Percentiles rank a stretch among this genome's conserved stretches.
Conservation (phyloP, 2,329 filamentous ascomycete species). For the Fusarium sp. region DNA sequence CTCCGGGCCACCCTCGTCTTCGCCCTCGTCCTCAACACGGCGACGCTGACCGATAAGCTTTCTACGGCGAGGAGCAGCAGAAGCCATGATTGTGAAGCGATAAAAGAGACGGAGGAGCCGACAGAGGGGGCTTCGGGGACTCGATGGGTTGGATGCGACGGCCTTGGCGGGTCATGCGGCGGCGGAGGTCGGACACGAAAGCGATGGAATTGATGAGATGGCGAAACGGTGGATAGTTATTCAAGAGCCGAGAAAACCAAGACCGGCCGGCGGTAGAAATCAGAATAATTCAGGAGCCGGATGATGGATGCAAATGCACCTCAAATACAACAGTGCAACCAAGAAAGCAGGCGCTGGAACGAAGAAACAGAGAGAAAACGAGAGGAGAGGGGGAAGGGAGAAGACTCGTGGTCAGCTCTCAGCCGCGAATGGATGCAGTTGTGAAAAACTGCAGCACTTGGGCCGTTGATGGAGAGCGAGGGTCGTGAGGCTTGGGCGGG, state of each 20-base stretch:
- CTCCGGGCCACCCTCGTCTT: constrained; percentile 69
- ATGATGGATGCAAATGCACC: constrained; percentile 33
- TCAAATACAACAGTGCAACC: constrained; percentile 30
- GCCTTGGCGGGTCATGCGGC: constrained; percentile 45
- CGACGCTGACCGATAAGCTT: constrained; percentile 73
- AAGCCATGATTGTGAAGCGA: constrained; percentile 47
- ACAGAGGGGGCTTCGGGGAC: constrained; percentile 46
- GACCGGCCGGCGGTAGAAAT: constrained; percentile 44
- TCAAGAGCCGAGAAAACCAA: constrained; percentile 32
- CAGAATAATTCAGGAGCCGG: constrained; percentile 34
- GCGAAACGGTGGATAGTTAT: constrained; percentile 34
- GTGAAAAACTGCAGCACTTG: constrained; percentile 29
- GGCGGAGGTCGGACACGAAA: constrained; percentile 29
- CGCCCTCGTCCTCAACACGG: constrained; percentile 74
- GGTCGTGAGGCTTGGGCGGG: constrained; percentile 31
- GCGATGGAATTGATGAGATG: constrained; percentile 21
- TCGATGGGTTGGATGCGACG: constrained; percentile 41
- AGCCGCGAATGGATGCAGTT: constrained; percentile 35
- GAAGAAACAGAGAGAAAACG: constrained; percentile 35
- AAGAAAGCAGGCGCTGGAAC: constrained; percentile 42
- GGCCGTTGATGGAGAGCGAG: constrained; percentile 33
- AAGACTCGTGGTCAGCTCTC: constrained; percentile 38
- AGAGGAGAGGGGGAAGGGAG: constrained; percentile 29
- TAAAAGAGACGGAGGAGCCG: constrained; percentile 43
- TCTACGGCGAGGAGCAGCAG: constrained; percentile 63